Evolutionary conservation across 2,329 filamentous ascomycete species (phyloP), one percentile per base, ranked within the genome.

Genomic region (Onygenales sp.): DNA sequence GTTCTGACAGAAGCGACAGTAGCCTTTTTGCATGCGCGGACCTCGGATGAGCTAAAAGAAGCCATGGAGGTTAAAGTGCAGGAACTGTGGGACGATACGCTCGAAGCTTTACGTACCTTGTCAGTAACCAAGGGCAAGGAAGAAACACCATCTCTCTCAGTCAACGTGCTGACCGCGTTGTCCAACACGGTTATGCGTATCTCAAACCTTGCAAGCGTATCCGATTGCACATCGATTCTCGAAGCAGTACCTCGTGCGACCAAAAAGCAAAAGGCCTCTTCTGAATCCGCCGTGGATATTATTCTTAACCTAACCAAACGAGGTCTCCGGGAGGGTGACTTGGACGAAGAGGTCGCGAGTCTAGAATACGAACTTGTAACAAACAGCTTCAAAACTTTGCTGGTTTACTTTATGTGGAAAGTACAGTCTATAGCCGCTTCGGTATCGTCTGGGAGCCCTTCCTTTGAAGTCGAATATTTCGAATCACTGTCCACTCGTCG

Each of bases 341-440:
- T 83, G 2, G 82, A 89, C 52, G 81, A 85, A 43, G 85, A 86
- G 11, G 77, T 85, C 31, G 86, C 90, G 57, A 83, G 83, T 43
- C 74, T 88, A 10, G 92, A 97, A 67, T 87, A 93, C 59, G 84
- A 88, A 58, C 76, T 93, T 43, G 84, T 89, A 6, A 77, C 82
- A 2, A 86, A 85, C 61, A 85, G 89, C 33, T 86, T 94, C 62
- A 86, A 87, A 59, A 79, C 84, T 2, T 78, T 86, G 49, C 78
- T 90, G 46, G 89, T 94, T 70, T 97, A 96, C 72, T 95, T 96
- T 66, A 88, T 95, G 83, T 98, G 93, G 93, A 92, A 93, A 65
- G 80, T 86, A 21, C 80, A 82, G 51, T 75, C 77, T 51, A 63
- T 88, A 56, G 74, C 77, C 57, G 74, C 77, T 52, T 69, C 78